These are phyloP conservation scores for Fraxinus greggii DNA, from an alignment of 305 asterid species.

Conservation along the genomic window DNA sequence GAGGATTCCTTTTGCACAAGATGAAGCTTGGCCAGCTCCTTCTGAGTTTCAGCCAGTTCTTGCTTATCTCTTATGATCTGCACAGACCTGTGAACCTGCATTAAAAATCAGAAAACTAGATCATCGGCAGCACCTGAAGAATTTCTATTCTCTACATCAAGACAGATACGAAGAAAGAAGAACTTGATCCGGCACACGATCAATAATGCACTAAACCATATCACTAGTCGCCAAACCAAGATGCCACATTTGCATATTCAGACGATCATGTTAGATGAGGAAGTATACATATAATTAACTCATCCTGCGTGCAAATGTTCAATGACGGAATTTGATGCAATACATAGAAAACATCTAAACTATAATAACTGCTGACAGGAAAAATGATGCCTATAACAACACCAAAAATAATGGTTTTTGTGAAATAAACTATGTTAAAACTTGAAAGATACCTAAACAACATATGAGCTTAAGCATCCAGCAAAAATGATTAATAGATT, in stretches of 20 bases:
- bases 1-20: constrained; percentile 67
- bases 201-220: constrained; percentile 4
- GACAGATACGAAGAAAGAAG: not conserved
- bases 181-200: not conserved
- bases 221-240: not conserved
- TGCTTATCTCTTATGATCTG: constrained; percentile 90
- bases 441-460: not conserved
- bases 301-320: not conserved
- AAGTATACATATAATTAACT: not conserved
- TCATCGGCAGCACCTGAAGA: not conserved
- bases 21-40: constrained; percentile 87
- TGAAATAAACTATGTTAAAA: not conserved
- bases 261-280: not conserved
- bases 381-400: not conserved
- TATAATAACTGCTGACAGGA: not conserved
- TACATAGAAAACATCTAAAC: not conserved
- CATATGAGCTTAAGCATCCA: not conserved
- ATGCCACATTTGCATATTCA: not conserved
- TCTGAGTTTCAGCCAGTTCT: constrained; percentile 88
- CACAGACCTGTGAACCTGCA: constrained; percentile 90
- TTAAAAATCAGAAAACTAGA: constrained; percentile 4
- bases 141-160: not conserved
- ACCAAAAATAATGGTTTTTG: not conserved
- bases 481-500: not conserved
- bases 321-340: not conserved